A percentile compares a stretch with the other conserved stretches of the same genome.
phyloP scores from a whole-genome alignment of 352 stramenopile species.

The Phytophthora pini region DNA sequence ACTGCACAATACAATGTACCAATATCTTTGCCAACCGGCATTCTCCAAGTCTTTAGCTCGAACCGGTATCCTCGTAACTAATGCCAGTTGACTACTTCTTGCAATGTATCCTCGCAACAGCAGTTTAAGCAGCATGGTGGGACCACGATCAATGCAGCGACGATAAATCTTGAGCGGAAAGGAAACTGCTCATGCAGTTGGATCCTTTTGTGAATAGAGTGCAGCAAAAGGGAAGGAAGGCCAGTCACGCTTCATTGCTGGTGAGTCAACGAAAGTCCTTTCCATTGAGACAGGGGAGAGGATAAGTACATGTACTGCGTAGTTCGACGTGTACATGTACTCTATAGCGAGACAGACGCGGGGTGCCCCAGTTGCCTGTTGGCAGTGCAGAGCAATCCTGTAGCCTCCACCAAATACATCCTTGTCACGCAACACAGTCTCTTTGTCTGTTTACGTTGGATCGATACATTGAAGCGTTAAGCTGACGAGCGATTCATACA shows the following conservation, averaged over 20 bases:
- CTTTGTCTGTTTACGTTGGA: not conserved
- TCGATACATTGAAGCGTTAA: not conserved
- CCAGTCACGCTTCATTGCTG: not conserved
- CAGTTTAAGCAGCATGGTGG: not conserved
- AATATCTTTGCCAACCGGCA: too few relatives aligned
- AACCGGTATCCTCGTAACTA: not conserved
- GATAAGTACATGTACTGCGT: too few relatives aligned
- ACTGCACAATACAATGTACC: too few relatives aligned
- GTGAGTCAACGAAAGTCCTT: not conserved
- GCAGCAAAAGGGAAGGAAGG: not conserved
- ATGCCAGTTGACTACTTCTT: not conserved
- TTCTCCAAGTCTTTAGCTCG: too few relatives aligned
- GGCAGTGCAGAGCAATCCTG: too few relatives aligned
- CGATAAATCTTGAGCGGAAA: not conserved
- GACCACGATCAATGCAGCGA: not conserved
- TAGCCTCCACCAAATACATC: not conserved
- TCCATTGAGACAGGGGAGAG: not conserved
- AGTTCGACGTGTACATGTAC: not conserved
- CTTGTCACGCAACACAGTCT: not conserved
- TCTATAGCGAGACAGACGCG: not conserved
- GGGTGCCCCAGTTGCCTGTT: too few relatives aligned
- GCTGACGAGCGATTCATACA: not conserved
- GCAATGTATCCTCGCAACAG: not conserved
- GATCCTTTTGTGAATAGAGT: not conserved
- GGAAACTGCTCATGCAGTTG: not conserved